Evolutionary conservation across 768 basidiomycete genomes (phyloP), one percentile per base, ranked within the genome.

Genomic region (Macrolepiota dolichaula): DNA sequence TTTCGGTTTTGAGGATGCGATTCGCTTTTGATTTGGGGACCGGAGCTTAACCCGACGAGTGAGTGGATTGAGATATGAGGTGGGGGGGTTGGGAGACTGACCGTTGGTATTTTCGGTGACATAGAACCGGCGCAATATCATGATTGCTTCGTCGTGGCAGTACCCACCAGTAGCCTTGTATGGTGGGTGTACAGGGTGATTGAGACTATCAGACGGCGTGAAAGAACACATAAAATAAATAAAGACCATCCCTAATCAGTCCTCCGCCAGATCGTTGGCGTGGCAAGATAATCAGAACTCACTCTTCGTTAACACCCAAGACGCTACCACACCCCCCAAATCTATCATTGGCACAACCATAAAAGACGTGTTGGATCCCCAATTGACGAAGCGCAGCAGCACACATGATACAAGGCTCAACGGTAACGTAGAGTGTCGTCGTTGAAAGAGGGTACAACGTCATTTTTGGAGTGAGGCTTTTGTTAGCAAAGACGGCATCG

Each of bases 381-480:
- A 96, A 74, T 74, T 98, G 97, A 57, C 96, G 84, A 36, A 99
- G 81, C 11, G 96, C 97, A 24, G 93, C 94, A 12, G 95, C 94
- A 66, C 97, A 99, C 97, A 98, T 98, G 72, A 98, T 94, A 74
- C 97, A 99, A 0, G 96, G 97, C 74, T 99, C 96, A 56, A 99
- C 97, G 4, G 97, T 99, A 55, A 98, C 97, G 72, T 98, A 99
- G 29, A 98, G 85, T 2, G 86, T 91, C 22, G 93, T 96, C 10
- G 84, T 79, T 0, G 81, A 80, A 17, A 99, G 81, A 4, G 92
- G 92, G 61, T 91, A 85, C 47, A 72, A 68, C 0, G 73, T 55
- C n/a, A 71, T 62, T 36, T 72, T 68, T 24, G 85, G 83, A 7
- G 89, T 89, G 64, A 90, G 81, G 15, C 68, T 56, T 56, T 75